These are phyloP conservation scores for Entonaema liquescens DNA, from an alignment of 495 filamentous ascomycete species.

Conservation along the genomic window DNA sequence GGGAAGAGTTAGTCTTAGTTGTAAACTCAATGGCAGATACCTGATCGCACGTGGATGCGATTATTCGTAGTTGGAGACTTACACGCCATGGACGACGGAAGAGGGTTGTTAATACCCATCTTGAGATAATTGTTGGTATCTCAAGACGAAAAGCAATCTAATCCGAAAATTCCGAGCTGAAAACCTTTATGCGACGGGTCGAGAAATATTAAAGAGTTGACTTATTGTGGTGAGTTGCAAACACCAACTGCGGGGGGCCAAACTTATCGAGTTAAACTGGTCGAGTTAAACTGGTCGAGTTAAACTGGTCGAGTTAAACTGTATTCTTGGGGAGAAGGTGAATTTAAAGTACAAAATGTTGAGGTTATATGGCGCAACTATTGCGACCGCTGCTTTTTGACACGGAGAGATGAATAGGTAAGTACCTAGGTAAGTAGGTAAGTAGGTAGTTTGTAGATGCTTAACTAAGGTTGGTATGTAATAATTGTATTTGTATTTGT, in stretches of 20 bases:
- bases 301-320: slow-evolving; percentile 6
- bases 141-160: background rate
- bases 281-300: slow-evolving; percentile 6
- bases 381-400: background rate
- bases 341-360: background rate
- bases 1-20: slow-evolving; percentile 19
- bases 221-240: slow-evolving; percentile 14
- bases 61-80: slow-evolving; percentile 43
- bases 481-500: slow-evolving; percentile 5
- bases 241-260: slow-evolving; percentile 28
- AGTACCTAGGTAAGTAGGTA: background rate
- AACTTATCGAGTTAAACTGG: slow-evolving; percentile 6
- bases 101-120: slow-evolving; percentile 67
- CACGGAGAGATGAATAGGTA: background rate
- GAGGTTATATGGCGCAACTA: slow-evolving; percentile 10
- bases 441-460: background rate
- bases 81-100: slow-evolving; percentile 68
- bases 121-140: slow-evolving; percentile 22
- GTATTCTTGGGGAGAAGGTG: background rate
- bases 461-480: slow-evolving; percentile 20
- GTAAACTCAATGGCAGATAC: background rate
- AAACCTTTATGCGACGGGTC: slow-evolving; percentile 9
- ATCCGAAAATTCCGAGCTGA: slow-evolving; percentile 28
- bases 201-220: slow-evolving; percentile 4
- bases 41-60: slow-evolving; percentile 14